Conservation (phyloP, 805 yeast genomes). For the Metschnikowia noctiluminum region DNA sequence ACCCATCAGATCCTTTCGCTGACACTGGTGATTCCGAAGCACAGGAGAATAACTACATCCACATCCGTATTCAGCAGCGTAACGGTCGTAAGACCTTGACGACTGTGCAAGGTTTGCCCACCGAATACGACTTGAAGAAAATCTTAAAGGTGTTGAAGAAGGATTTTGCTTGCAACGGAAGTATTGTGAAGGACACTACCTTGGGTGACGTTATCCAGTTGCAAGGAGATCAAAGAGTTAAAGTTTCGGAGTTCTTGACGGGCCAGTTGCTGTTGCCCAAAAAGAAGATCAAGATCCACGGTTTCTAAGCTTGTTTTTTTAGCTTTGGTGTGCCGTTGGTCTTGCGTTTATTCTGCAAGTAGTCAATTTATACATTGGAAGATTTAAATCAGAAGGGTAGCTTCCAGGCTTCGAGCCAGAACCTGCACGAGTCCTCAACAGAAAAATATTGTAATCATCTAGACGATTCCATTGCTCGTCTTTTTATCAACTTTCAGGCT, state of each 20-base stretch:
- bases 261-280: constrained; percentile 84
- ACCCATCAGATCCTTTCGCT: constrained; percentile 84
- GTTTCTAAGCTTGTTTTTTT: constrained; percentile 56
- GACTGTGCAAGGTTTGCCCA: constrained; percentile 96
- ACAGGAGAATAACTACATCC: constrained; percentile 92
- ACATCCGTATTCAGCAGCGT: constrained; percentile 98
- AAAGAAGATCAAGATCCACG: constrained; percentile 97
- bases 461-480: too few relatives aligned
- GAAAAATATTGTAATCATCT: too few relatives aligned
- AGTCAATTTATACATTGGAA: constrained; percentile 2
- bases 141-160: constrained; percentile 91
- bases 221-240: constrained; percentile 98
- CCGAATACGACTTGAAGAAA: constrained; percentile 90
- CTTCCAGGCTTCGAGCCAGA: too few relatives aligned
- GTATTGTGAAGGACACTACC: constrained; percentile 93
- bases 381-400: not conserved
- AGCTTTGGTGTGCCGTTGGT: constrained; percentile 3
- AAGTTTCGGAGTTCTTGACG: constrained; percentile 89
- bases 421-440: too few relatives aligned
- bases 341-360: constrained; percentile 1
- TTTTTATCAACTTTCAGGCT: too few relatives aligned
- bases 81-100: constrained; percentile 98
- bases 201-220: constrained; percentile 95
- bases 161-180: constrained; percentile 98
- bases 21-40: constrained; percentile 99